Conservation (phyloP, 192 early-diverging fungal genomes). For the Kappamyces sp. region DNA sequence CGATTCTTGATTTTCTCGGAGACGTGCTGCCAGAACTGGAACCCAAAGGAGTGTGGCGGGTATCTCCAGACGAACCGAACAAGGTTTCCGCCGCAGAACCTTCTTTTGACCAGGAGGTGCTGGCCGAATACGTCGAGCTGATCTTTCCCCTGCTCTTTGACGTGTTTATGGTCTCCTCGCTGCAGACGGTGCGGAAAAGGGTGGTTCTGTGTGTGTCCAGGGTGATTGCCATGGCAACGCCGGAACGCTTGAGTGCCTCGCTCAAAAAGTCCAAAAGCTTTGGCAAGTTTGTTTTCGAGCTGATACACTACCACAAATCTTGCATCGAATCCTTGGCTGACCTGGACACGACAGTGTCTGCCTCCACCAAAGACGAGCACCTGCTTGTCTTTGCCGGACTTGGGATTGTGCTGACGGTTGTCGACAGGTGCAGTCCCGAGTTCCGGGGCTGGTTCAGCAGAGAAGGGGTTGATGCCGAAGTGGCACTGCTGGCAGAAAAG, state of each 20-base stretch:
- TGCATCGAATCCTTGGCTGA: constrained; percentile 15
- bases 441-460: constrained; percentile 59
- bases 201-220: constrained; percentile 51
- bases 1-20: constrained; percentile 50
- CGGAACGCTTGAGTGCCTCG: constrained; percentile 31
- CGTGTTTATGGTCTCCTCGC: constrained; percentile 64
- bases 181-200: constrained; percentile 48
- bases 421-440: constrained; percentile 52
- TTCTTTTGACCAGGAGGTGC: not conserved
- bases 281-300: constrained; percentile 47
- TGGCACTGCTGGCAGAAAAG: constrained; percentile 39
- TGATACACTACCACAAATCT: constrained; percentile 26
- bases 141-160: constrained; percentile 67
- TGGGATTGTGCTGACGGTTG: constrained; percentile 55
- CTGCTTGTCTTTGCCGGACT: constrained; percentile 49
- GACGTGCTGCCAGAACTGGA: constrained; percentile 58
- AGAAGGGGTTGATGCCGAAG: constrained; percentile 67
- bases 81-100: constrained; percentile 21
- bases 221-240: constrained; percentile 36
- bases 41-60: constrained; percentile 29
- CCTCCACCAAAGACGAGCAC: constrained; percentile 21
- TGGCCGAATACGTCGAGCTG: constrained; percentile 28
- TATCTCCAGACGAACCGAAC: not conserved
- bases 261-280: constrained; percentile 39
- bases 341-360: not conserved